Evolutionary conservation across 768 basidiomycete genomes (phyloP).

Genomic region (Lactarius quietus): DNA sequence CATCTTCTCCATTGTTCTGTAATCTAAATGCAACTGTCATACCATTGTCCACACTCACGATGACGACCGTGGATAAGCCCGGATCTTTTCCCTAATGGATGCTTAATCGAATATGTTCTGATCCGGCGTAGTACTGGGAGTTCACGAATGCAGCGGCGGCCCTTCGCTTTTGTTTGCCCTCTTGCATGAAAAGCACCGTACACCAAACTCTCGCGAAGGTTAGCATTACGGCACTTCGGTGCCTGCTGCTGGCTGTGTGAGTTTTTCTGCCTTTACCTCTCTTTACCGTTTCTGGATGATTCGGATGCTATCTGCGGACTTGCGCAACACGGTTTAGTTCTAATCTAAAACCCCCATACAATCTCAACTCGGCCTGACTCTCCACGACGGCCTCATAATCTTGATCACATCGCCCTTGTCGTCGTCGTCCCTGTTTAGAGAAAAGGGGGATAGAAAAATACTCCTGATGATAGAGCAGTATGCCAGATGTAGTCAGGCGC

Average conservation of each 20-base stretch:
- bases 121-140: conserved; percentile 1
- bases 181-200: background rate
- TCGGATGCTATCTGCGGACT: background rate
- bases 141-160: background rate
- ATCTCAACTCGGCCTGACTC: background rate
- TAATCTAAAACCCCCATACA: background rate
- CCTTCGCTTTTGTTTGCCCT: conserved; percentile 12
- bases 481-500: background rate
- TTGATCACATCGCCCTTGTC: background rate
- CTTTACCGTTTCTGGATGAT: background rate
- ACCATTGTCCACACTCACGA: background rate
- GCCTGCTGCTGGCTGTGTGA: background rate
- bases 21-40: background rate
- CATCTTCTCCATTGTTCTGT: conserved; percentile 1
- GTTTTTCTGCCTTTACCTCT: background rate
- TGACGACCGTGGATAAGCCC: background rate
- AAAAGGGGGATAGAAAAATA: background rate
- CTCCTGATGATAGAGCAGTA: background rate
- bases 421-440: background rate
- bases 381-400: too few species aligned
- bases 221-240: background rate
- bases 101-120: background rate
- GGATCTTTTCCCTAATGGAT: background rate
- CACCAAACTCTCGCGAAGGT: background rate
- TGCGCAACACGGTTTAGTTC: background rate